A percentile compares a stretch with the other conserved stretches of the same genome.
Evolutionary conservation across 768 basidiomycete species (phyloP).

Genomic region (Mycena pura): DNA sequence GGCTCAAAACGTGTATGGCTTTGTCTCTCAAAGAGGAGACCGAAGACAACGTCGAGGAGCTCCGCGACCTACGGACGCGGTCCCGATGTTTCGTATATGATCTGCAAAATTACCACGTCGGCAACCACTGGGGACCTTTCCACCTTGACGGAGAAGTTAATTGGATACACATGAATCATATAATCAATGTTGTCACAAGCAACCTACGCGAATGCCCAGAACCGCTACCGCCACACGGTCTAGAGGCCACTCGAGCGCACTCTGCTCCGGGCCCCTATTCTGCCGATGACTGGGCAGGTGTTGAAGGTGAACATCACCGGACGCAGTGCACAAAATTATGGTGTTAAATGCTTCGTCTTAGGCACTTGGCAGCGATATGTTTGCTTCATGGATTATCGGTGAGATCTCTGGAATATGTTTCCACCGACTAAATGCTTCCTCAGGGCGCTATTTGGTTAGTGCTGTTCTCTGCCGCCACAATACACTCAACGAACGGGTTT

Average conservation of each 20-base stretch:
- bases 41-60: slow-evolving; percentile 37
- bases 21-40: slow-evolving; percentile 47
- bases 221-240: slow-evolving; percentile 54
- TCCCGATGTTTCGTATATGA: slow-evolving; percentile 67
- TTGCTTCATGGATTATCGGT: slow-evolving; percentile 84
- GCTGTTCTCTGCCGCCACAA: background rate
- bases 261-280: slow-evolving; percentile 54
- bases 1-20: slow-evolving; percentile 56
- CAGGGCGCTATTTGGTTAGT: slow-evolving; percentile 54
- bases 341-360: slow-evolving; percentile 20
- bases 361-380: slow-evolving; percentile 78
- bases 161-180: slow-evolving; percentile 69
- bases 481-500: background rate
- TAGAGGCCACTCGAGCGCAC: slow-evolving; percentile 59
- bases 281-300: slow-evolving; percentile 72
- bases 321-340: background rate
- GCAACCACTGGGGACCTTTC: slow-evolving; percentile 69
- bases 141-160: slow-evolving; percentile 49
- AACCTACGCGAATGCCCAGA: slow-evolving; percentile 59
- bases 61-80: slow-evolving; percentile 48
- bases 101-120: slow-evolving; percentile 59
- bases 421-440: background rate
- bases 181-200: slow-evolving; percentile 58
- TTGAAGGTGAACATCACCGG: slow-evolving; percentile 51
- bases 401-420: background rate